Evolutionary conservation across 768 basidiomycete genomes (phyloP), one percentile per base, ranked within the genome.

Genomic region (Tylopilus sp.): DNA sequence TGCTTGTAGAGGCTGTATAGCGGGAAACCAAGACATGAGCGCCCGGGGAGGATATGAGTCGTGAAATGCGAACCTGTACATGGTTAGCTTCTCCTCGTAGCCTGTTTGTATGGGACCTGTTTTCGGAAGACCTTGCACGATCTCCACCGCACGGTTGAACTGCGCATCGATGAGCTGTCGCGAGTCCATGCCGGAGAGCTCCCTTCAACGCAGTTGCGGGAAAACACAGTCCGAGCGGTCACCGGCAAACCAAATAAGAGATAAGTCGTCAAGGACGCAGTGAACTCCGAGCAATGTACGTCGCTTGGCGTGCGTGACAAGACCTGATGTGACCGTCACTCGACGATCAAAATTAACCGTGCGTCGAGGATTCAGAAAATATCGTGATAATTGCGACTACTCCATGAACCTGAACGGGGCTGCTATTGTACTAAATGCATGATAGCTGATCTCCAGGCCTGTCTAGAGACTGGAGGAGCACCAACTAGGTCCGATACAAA

Each of bases 51-150:
- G 19, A 11, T 22, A 34, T 3, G 25, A 21, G 11, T n/a, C 26
- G 51, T 31, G 11, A 31, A 48, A 43, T 28, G 66, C 79, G 30
- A 55, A 87, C 87, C 91, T 91, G 67, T 98, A 98, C 83, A 98
- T 92, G 12, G 84, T 81, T 14, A 98, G 74, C 69, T 98, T 98
- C 68, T 96, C 93, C 60, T 97, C 94, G 66, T 98, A 97, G 58
- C 83, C 89, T 0, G 94, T 97, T 69, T 97, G 93, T 63, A 98
- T 93, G 28, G 94, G 92, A 1, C 95, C 93, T 11, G 84, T 91
- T 77, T 96, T 96, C 1, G 95, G 93, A 29, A 97, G 75, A 53
- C 89, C 74, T 68, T 98, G 95, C 5, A 97, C 87, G 50, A 98
- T 96, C 70, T 95, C 87, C 11, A 98, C 94, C 4, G 95, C 93